phyloP scores from a whole-genome alignment of 768 basidiomycete species.

The Holtermannia corniformis region DNA sequence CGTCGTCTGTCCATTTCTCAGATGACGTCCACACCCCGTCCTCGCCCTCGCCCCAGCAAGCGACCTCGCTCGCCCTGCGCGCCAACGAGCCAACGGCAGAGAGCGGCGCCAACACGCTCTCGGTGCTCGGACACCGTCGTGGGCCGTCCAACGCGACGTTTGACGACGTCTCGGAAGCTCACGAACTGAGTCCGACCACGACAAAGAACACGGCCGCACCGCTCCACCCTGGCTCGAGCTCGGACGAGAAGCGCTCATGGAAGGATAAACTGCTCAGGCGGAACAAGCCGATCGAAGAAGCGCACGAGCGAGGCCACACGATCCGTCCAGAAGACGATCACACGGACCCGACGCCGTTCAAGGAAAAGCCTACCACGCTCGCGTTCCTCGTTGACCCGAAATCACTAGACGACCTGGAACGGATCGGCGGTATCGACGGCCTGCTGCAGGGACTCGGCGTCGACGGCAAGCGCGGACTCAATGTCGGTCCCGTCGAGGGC shows the following conservation, averaged over 20 bases:
- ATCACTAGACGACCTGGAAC: conserved; percentile 54
- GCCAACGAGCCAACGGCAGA: conserved; percentile 34
- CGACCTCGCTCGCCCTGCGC: conserved; percentile 29
- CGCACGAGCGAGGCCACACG: background rate
- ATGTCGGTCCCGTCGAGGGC: conserved; percentile 15
- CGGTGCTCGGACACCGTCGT: conserved; percentile 20
- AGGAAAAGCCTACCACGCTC: conserved; percentile 60
- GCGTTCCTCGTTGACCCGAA: conserved; percentile 88
- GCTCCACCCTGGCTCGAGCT: background rate
- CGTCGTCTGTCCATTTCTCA: conserved; percentile 29
- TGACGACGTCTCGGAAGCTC: conserved; percentile 11
- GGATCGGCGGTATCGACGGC: conserved; percentile 60
- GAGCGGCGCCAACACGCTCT: conserved; percentile 24
- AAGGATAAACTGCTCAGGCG: conserved; percentile 14
- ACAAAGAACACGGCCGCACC: background rate
- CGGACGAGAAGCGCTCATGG: conserved; percentile 6
- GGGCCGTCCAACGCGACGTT: conserved; percentile 24
- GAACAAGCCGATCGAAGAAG: background rate
- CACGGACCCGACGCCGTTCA: conserved; percentile 61
- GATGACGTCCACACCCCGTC: conserved; percentile 21
- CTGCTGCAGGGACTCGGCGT: conserved; percentile 69
- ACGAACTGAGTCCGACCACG: conserved; percentile 1
- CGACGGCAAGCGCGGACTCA: conserved; percentile 44
- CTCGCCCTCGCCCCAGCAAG: conserved; percentile 7
- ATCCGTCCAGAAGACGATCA: conserved; percentile 40